A percentile compares a stretch with the other conserved stretches of the same genome.
Evolutionary conservation across 2,329 filamentous ascomycete species (phyloP).

Genomic region (Aureobasidium leucospermi): DNA sequence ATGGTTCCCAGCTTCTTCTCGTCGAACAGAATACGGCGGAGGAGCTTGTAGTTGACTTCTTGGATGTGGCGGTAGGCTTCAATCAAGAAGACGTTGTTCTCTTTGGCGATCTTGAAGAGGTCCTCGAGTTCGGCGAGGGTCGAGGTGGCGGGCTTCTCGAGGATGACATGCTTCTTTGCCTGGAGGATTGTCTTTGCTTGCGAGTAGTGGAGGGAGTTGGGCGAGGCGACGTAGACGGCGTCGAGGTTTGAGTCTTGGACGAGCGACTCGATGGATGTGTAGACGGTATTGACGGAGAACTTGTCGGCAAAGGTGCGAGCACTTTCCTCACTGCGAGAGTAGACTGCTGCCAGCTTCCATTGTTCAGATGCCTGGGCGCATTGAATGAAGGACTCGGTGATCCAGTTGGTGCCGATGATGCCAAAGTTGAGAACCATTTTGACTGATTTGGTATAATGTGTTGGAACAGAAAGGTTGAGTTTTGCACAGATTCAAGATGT

Average conservation of each 20-base stretch:
- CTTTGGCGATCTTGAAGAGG: conserved; percentile 35
- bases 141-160: conserved; percentile 44
- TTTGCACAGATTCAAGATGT: neutral
- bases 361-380: conserved; percentile 35
- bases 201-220: conserved; percentile 41
- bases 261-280: conserved; percentile 35
- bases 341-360: conserved; percentile 40
- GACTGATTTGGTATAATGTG: neutral
- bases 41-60: conserved; percentile 41
- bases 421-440: conserved; percentile 34
- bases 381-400: conserved; percentile 41
- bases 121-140: conserved; percentile 36
- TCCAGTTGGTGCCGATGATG: conserved; percentile 43
- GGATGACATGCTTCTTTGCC: conserved; percentile 41
- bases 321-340: conserved; percentile 38
- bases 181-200: conserved; percentile 37
- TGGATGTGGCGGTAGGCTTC: conserved; percentile 45
- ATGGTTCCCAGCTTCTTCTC: conserved; percentile 34
- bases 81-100: conserved; percentile 36
- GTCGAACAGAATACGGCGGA: conserved; percentile 30
- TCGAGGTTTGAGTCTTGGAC: conserved; percentile 32
- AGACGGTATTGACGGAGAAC: conserved; percentile 29
- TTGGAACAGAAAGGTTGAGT: neutral
- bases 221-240: conserved; percentile 43
- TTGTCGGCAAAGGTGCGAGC: conserved; percentile 38